Percentiles rank a stretch among this genome's conserved stretches.
Evolutionary conservation across 768 basidiomycete genomes (phyloP).

Genomic region (Lactarius quietus): DNA sequence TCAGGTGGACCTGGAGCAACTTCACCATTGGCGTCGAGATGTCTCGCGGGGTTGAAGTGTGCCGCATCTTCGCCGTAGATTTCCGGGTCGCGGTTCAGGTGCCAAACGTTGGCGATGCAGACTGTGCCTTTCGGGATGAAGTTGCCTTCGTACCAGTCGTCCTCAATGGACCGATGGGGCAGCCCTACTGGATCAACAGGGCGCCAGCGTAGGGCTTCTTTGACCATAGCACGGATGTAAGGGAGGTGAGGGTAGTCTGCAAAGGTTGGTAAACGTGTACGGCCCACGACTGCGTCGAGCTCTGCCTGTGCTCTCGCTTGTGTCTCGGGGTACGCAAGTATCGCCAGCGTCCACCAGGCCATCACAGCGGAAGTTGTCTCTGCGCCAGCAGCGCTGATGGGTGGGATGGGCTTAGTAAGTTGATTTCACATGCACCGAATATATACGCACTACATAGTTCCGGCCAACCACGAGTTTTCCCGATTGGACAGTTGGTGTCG

Average conservation of each 20-base stretch:
- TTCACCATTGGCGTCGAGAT: conserved; percentile 18
- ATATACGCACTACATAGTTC: conserved; percentile 27
- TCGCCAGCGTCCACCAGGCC: conserved; percentile 25
- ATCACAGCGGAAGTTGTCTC: conserved; percentile 25
- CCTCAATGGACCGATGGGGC: conserved; percentile 26
- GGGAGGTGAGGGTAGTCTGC: conserved; percentile 22
- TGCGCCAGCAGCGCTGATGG: conserved; percentile 22
- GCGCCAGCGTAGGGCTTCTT: conserved; percentile 25
- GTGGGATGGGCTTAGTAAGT: background rate
- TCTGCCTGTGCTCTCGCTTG: conserved; percentile 23
- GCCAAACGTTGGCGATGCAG: conserved; percentile 26
- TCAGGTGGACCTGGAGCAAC: conserved; percentile 22
- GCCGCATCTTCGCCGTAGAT: conserved; percentile 24
- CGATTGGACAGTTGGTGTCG: conserved; percentile 15
- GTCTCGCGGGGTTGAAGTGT: conserved; percentile 25
- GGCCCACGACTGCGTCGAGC: conserved; percentile 25
- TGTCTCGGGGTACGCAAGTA: conserved; percentile 24
- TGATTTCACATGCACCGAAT: background rate
- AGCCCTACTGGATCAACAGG: conserved; percentile 24
- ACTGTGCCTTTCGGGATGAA: conserved; percentile 25
- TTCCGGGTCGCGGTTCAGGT: conserved; percentile 22
- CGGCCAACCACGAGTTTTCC: conserved; percentile 27
- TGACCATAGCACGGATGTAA: conserved; percentile 26
- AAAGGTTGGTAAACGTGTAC: conserved; percentile 22
- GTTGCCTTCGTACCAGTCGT: conserved; percentile 27